These are phyloP conservation scores for Botrytis medusae DNA, from an alignment of 2,329 filamentous ascomycete genomes.

Conservation along the genomic window DNA sequence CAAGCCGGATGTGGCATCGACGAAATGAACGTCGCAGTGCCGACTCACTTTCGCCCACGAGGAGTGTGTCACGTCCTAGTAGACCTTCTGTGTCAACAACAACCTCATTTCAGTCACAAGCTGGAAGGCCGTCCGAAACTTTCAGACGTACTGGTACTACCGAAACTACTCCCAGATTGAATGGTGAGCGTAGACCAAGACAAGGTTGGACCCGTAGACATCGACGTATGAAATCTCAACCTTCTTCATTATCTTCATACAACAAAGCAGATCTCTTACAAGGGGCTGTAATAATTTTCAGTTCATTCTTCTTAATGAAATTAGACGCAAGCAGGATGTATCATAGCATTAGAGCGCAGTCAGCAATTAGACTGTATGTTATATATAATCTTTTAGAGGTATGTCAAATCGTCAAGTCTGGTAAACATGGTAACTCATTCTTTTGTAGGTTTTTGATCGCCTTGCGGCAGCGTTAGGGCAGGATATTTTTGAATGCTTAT, in stretches of 20 bases:
- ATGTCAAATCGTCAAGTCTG: conserved; percentile 25
- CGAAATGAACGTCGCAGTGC: conserved; percentile 48
- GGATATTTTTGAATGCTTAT: conserved; percentile 93
- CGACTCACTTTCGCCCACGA: conserved; percentile 32
- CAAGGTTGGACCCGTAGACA: conserved; percentile 49
- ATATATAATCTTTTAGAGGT: conserved; percentile 97
- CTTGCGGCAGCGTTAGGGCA: conserved; percentile 89
- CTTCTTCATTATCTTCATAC: conserved; percentile 79
- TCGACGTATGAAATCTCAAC: conserved; percentile 76
- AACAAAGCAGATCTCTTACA: conserved; percentile 96
- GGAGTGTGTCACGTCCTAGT: conserved; percentile 36
- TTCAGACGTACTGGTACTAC: conserved; percentile 22
- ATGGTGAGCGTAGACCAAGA: conserved; percentile 34
- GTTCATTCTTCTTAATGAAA: conserved; percentile 80
- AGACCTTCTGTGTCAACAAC: conserved; percentile 32
- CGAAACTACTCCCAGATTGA: conserved; percentile 29
- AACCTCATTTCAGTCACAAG: conserved; percentile 33
- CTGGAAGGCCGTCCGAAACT: conserved; percentile 27
- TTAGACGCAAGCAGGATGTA: conserved; percentile 98
- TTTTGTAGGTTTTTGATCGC: conserved; percentile 83
- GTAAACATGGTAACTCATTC: conserved; percentile 65
- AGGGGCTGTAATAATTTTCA: conserved; percentile 82
- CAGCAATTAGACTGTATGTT: conserved; percentile 96
- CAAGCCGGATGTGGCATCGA: conserved; percentile 73
- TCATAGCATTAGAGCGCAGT: conserved; percentile 93